Base-by-base conservation (phyloP, 2,329 filamentous ascomycete species). In the Colletotrichum coccodes region DNA sequence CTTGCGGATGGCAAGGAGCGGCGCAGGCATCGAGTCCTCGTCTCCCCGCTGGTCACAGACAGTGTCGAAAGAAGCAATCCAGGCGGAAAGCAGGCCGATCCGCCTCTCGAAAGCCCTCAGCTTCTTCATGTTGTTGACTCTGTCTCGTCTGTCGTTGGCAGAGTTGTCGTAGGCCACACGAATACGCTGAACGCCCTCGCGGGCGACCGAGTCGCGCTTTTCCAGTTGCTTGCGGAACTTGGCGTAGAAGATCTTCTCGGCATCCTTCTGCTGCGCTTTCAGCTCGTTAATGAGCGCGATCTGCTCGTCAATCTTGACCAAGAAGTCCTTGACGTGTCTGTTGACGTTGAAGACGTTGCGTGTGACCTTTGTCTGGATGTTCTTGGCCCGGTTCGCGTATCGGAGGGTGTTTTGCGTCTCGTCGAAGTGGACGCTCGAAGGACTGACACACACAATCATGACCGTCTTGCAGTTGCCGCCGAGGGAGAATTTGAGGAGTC, bases 331-430 rank as follows among this genome's bases (percentile, higher is more conserved):
- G 76, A 99, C 96, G 81, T 99, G 96, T 70, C 96, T 92, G 79
- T 99, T 98, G 72, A 99, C 96, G 79, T 99, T 99, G 84, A 97
- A 99, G 28, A 98, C 95, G 77, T 99, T 99, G 76, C 95, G 91
- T n/a, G 96, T 98, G 65, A 98, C 94, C 86, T 99, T 99, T 68
- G 96, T 99, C 83, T 98, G 97, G 77, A 99, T 99, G 76, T 99
- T 99, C 88, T 99, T 99, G 68, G 96, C 96, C 73, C 96, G 89
- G 80, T 99, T 98, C 57, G 96, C 96, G 76, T 99, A 99, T 75
- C 97, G 93, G 21, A 99, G 86, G 0, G 96, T 99, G 80, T 99
- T 99, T 76, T 99, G 96, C 0, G 95, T 98, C 82, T 99, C 96
- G 79, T 99, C 96, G 75, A 96, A 99, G 81, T 99, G 96, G 6